Percentiles rank a stretch among this genome's conserved stretches.
Conservation (phyloP, 495 filamentous ascomycete species). For the Apiosordaria backusii region DNA sequence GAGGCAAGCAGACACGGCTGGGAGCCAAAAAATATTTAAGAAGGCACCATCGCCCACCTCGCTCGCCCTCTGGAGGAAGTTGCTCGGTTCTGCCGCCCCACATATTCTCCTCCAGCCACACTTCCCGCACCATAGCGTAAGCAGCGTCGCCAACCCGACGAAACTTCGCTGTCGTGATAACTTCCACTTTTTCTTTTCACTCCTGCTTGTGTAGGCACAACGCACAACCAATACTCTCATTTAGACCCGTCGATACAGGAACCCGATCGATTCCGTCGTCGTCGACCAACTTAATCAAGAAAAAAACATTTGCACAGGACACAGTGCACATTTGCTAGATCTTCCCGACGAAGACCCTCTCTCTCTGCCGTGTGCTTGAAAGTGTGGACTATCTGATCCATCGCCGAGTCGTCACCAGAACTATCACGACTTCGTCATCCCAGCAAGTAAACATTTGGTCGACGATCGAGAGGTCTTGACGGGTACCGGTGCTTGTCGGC, state of each 20-base stretch:
- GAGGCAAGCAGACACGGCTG: neutral
- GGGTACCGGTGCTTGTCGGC: conserved; percentile 23
- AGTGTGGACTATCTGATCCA: conserved; percentile 14
- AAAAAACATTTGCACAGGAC: conserved; percentile 39
- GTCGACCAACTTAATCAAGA: conserved; percentile 34
- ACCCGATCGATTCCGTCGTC: conserved; percentile 32
- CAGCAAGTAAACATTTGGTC: conserved; percentile 19
- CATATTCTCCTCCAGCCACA: neutral
- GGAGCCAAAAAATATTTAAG: neutral
- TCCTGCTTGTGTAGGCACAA: conserved; percentile 3
- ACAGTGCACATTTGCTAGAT: conserved; percentile 30
- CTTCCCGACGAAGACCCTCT: conserved; percentile 14
- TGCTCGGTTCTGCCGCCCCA: neutral
- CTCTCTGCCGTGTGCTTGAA: conserved; percentile 31
- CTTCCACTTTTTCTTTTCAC: neutral
- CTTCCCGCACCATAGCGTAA: neutral
- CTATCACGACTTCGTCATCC: conserved; percentile 7
- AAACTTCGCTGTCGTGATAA: conserved; percentile 4
- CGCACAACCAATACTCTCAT: conserved; percentile 6
- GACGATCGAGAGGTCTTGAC: conserved; percentile 37
- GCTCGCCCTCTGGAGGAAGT: neutral
- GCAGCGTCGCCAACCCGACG: neutral
- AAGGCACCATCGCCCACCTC: neutral
- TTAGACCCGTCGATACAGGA: conserved; percentile 16
- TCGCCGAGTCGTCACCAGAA: conserved; percentile 14